phyloP scores from a whole-genome alignment of 257 asterid species.

The Solanum sparsipilum region DNA sequence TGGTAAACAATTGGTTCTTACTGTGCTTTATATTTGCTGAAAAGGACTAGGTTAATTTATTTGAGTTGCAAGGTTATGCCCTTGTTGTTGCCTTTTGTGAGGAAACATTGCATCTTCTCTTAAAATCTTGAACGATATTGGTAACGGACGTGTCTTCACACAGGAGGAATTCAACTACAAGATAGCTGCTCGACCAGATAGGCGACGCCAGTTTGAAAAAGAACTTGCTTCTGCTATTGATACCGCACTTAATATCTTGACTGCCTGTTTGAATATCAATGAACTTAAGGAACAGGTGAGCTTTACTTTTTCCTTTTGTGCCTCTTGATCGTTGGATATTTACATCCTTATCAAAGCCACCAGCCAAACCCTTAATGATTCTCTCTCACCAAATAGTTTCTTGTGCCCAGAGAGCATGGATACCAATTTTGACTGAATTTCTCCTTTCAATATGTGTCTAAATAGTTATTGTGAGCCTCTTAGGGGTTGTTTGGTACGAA shows the following conservation, averaged over 20 bases:
- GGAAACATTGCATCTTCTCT: neutral
- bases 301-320: constrained; percentile 6
- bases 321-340: neutral
- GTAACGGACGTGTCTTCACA: neutral
- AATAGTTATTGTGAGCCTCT: neutral
- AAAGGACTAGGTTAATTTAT: neutral
- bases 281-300: constrained; percentile 81
- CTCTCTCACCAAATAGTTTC: neutral
- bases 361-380: neutral
- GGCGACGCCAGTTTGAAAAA: constrained; percentile 83
- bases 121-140: neutral
- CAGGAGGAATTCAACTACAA: constrained; percentile 96
- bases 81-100: neutral
- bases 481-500: neutral
- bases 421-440: neutral
- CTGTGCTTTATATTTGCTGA: neutral
- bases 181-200: constrained; percentile 94
- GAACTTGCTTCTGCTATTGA: constrained; percentile 84
- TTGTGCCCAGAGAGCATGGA: neutral
- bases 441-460: neutral
- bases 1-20: neutral
- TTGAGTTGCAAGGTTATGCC: neutral
- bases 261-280: constrained; percentile 76
- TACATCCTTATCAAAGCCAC: neutral
- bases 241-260: constrained; percentile 67